Evolutionary conservation across 1,284 basidiomycete genomes (phyloP).

Genomic region (Ceratobasidium papillatum): DNA sequence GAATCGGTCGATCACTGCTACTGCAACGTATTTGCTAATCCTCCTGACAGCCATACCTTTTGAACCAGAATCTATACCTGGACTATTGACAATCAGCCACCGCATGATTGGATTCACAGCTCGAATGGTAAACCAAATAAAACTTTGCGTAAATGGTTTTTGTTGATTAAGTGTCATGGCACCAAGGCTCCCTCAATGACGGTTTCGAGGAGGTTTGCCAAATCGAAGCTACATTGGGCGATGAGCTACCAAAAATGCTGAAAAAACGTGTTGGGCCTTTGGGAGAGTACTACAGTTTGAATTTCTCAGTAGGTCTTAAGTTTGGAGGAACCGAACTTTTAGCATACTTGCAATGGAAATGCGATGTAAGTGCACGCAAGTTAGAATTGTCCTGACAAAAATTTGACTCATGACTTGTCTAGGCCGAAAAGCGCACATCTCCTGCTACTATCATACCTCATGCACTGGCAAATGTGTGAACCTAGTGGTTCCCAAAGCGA

Average conservation of each 20-base stretch:
- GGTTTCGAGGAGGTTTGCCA: slow-evolving; percentile 32
- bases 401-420: neutral
- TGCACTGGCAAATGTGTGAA: too few species aligned
- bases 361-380: slow-evolving; percentile 7
- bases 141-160: too few species aligned
- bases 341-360: slow-evolving; percentile 40
- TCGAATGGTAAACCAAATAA: neutral
- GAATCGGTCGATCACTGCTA: slow-evolving; percentile 21
- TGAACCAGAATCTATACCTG: slow-evolving; percentile 23
- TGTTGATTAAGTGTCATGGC: neutral
- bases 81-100: neutral
- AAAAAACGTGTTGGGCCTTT: slow-evolving; percentile 7
- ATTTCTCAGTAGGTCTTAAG: slow-evolving; percentile 32
- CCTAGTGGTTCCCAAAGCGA: too few species aligned
- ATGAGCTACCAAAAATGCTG: slow-evolving; percentile 17
- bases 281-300: slow-evolving; percentile 30
- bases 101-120: slow-evolving; percentile 8
- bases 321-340: slow-evolving; percentile 41
- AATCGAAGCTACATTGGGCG: slow-evolving; percentile 27
- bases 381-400: neutral
- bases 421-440: neutral
- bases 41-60: slow-evolving; percentile 20
- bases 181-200: slow-evolving; percentile 7
- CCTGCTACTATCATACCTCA: neutral
- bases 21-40: slow-evolving; percentile 9